Conservation (phyloP, 2,329 filamentous ascomycete genomes). For the Exophiala xenobiotica region DNA sequence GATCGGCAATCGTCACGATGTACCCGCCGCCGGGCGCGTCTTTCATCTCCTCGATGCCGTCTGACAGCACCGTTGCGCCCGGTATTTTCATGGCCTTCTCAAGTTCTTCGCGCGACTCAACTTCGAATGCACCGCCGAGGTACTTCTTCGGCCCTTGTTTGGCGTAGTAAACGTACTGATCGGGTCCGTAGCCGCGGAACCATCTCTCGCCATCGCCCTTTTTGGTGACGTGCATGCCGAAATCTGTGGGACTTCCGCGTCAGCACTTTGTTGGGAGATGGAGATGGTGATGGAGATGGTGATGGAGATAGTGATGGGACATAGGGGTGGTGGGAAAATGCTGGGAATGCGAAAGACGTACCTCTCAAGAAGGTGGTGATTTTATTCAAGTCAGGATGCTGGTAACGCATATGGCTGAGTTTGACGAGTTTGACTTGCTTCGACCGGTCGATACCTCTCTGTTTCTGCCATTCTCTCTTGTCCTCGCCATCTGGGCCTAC, state of each 20-base stretch:
- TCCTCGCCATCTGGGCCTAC: constrained; percentile 21
- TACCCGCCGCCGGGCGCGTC: constrained; percentile 31
- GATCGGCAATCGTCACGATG: constrained; percentile 30
- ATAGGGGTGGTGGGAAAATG: not conserved
- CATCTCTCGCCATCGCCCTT: constrained; percentile 39
- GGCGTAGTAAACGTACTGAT: constrained; percentile 48
- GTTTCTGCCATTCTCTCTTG: constrained; percentile 29
- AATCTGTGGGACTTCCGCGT: constrained; percentile 39
- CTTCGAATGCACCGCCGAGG: constrained; percentile 45
- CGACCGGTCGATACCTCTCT: constrained; percentile 40
- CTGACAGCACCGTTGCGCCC: constrained; percentile 19
- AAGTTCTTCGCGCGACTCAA: constrained; percentile 44
- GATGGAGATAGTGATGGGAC: not conserved
- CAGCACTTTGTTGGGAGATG: too few relatives aligned
- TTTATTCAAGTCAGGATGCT: constrained; percentile 50
- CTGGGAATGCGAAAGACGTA: constrained; percentile 17
- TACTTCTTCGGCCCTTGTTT: constrained; percentile 42
- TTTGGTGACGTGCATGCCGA: constrained; percentile 45
- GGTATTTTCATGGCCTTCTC: constrained; percentile 36
- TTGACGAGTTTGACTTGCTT: constrained; percentile 50
- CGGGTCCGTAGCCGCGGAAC: constrained; percentile 45
- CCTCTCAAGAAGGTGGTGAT: constrained; percentile 47
- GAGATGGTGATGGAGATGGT: too few relatives aligned
- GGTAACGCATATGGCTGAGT: constrained; percentile 55
- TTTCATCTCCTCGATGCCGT: constrained; percentile 29